A percentile compares a stretch with the other conserved stretches of the same genome.
Evolutionary conservation across 2,329 filamentous ascomycete species (phyloP).

Genomic region (Neonectria punicea): DNA sequence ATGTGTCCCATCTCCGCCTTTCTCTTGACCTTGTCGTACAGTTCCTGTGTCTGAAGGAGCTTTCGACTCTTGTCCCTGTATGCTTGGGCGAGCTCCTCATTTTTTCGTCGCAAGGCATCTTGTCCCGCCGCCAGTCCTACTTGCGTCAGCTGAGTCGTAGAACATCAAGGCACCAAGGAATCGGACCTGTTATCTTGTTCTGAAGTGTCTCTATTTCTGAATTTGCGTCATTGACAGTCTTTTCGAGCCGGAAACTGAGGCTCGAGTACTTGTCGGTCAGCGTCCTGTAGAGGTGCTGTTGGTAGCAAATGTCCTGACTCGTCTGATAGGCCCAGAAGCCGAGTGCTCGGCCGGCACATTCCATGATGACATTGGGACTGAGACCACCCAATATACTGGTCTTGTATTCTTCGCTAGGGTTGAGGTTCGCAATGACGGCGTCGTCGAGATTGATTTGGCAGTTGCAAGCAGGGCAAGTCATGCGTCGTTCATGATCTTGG

Average conservation of each 20-base stretch:
- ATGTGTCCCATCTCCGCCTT: slow-evolving; percentile 65
- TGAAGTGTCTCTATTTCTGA: slow-evolving; percentile 74
- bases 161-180: background rate
- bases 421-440: slow-evolving; percentile 76
- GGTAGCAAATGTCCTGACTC: slow-evolving; percentile 83
- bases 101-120: slow-evolving; percentile 73
- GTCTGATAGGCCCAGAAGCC: slow-evolving; percentile 90
- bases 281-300: slow-evolving; percentile 77
- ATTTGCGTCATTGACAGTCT: slow-evolving; percentile 79
- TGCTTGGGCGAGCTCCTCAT: slow-evolving; percentile 74
- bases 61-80: slow-evolving; percentile 78
- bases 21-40: slow-evolving; percentile 70
- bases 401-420: slow-evolving; percentile 89
- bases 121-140: slow-evolving; percentile 69
- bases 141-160: slow-evolving; percentile 17
- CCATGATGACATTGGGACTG: slow-evolving; percentile 83
- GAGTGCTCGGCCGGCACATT: slow-evolving; percentile 82
- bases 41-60: slow-evolving; percentile 73
- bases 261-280: slow-evolving; percentile 76
- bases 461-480: slow-evolving; percentile 80
- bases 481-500: slow-evolving; percentile 47
- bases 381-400: slow-evolving; percentile 86
- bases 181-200: slow-evolving; percentile 70
- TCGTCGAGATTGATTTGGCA: slow-evolving; percentile 77
- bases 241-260: slow-evolving; percentile 75